phyloP scores from a whole-genome alignment of 2,329 filamentous ascomycete genomes.

The Nothophaeocryptopus gaeumannii region DNA sequence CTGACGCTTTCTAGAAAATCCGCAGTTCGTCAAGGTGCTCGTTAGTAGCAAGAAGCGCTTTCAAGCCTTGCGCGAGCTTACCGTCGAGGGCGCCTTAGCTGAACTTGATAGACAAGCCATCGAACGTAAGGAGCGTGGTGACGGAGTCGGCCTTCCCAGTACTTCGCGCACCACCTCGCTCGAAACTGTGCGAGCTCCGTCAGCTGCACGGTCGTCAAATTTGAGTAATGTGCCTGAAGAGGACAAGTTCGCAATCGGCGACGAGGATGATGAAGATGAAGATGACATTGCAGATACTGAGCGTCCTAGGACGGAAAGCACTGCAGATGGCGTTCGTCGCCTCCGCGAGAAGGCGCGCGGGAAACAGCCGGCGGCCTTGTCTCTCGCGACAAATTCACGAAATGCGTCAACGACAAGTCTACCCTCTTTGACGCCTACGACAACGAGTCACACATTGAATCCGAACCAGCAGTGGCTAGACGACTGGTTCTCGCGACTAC shows the following conservation, averaged over 20 bases:
- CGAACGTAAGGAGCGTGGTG: conserved; percentile 55
- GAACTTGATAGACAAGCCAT: conserved; percentile 81
- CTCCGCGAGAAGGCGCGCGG: conserved; percentile 98
- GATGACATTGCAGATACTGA: conserved; percentile 42
- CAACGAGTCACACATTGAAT: conserved; percentile 56
- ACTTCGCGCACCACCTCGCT: conserved; percentile 56
- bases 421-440: conserved; percentile 59
- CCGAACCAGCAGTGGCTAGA: conserved; percentile 84
- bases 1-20: conserved; percentile 59
- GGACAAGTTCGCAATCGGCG: conserved; percentile 73
- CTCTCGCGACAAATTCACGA: conserved; percentile 46
- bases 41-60: conserved; percentile 78
- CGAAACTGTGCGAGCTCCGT: conserved; percentile 66
- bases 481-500: conserved; percentile 85
- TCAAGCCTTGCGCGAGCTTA: conserved; percentile 80
- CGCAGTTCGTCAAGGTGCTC: conserved; percentile 75
- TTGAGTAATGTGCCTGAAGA: conserved; percentile 66
- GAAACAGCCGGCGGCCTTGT: conserved; percentile 75
- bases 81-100: conserved; percentile 84
- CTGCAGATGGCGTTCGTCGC: conserved; percentile 33
- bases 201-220: conserved; percentile 53
- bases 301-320: too few relatives aligned
- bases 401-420: conserved; percentile 79
- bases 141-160: conserved; percentile 32
- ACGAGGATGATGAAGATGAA: conserved; percentile 67